These are phyloP conservation scores for Lepiota subincarnata DNA, from an alignment of 768 basidiomycete species.

Conservation along the genomic window DNA sequence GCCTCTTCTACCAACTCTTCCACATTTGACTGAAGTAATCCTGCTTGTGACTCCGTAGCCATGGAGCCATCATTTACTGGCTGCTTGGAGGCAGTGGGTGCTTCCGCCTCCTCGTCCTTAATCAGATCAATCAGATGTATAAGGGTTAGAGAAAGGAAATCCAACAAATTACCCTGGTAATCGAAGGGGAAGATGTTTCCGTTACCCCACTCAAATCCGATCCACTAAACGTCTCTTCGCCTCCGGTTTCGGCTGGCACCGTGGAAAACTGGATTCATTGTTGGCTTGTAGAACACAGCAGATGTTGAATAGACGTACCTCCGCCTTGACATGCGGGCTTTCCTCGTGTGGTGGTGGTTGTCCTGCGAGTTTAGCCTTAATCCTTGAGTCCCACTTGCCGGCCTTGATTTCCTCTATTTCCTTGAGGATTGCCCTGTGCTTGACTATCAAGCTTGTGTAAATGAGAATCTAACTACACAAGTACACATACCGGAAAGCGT, in stretches of 20 bases:
- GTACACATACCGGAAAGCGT: conserved; percentile 63
- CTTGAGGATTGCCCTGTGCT: conserved; percentile 50
- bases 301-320: neutral
- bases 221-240: conserved; percentile 25
- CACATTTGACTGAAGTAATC: neutral
- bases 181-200: conserved; percentile 25
- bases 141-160: neutral
- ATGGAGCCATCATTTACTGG: no score
- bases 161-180: conserved; percentile 18
- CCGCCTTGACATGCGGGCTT: neutral
- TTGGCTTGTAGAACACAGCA: neutral
- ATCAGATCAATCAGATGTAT: neutral
- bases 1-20: neutral
- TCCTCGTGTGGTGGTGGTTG: conserved; percentile 8
- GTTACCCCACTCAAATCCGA: conserved; percentile 34
- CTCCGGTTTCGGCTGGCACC: conserved; percentile 10
- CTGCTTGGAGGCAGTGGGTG: neutral
- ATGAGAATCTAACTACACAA: neutral
- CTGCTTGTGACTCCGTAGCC: neutral
- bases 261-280: neutral
- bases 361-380: conserved; percentile 30
- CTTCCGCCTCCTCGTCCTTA: conserved; percentile 2
- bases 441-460: conserved; percentile 1
- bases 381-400: conserved; percentile 58
- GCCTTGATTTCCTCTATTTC: conserved; percentile 78